phyloP scores from a whole-genome alignment of 495 filamentous ascomycete species.

The Patellaria atrata region DNA sequence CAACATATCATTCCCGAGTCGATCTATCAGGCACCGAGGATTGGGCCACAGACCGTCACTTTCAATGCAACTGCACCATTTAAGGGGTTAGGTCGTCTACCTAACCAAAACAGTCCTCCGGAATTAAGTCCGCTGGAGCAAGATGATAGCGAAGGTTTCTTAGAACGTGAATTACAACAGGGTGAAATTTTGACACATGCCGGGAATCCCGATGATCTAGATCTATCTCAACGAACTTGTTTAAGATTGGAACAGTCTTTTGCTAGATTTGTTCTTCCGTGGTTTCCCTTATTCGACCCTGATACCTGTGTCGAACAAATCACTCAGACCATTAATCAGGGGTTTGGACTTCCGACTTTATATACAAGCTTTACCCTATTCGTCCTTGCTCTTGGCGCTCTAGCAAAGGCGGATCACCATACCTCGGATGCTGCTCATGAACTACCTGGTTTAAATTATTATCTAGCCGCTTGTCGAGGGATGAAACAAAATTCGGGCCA shows the following conservation, averaged over 20 bases:
- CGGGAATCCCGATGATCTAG: not conserved
- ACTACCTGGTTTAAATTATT: not conserved
- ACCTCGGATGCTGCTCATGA: not conserved
- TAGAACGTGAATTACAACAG: not conserved
- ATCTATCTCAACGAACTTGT: not conserved
- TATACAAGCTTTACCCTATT: not conserved
- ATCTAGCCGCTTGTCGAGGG: not conserved
- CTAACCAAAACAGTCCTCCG: not conserved
- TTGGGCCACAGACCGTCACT: not conserved
- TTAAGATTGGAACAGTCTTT: not conserved
- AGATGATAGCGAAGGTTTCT: not conserved
- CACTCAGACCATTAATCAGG: not conserved
- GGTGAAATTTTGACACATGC: not conserved
- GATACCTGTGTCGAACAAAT: not conserved
- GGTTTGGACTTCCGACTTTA: not conserved
- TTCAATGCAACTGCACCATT: not conserved
- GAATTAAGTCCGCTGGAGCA: not conserved
- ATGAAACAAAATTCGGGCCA: not conserved
- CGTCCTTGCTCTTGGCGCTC: constrained; percentile 1
- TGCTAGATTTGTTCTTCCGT: not conserved
- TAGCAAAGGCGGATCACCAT: not conserved
- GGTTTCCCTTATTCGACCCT: constrained; percentile 2
- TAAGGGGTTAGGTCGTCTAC: not conserved
- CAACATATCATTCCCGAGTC: not conserved
- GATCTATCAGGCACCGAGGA: too few relatives aligned